phyloP scores from a whole-genome alignment of 306 rosid genomes.

The Cucumis hystrix region DNA sequence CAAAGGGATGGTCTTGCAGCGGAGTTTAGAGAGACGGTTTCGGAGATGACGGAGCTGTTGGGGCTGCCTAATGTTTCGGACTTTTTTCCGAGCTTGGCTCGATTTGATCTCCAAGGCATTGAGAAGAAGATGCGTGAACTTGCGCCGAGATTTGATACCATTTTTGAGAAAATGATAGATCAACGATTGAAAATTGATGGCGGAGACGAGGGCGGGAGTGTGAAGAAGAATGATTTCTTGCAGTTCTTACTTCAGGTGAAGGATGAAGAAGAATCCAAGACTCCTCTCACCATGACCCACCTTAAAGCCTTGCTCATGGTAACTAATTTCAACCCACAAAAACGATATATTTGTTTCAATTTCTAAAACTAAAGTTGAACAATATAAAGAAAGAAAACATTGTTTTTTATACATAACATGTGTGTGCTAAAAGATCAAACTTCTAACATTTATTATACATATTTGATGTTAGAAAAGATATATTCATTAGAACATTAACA shows the following conservation, averaged over 20 bases:
- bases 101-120: slow-evolving; percentile 72
- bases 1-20: slow-evolving; percentile 33
- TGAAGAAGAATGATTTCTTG: slow-evolving; percentile 28
- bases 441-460: too few relatives aligned
- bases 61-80: slow-evolving; percentile 62
- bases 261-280: slow-evolving; percentile 39
- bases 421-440: too few relatives aligned
- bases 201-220: background rate
- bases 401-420: too few relatives aligned
- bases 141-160: slow-evolving; percentile 26
- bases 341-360: too few relatives aligned
- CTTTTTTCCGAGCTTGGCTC: slow-evolving; percentile 49
- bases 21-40: slow-evolving; percentile 46
- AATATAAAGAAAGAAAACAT: too few relatives aligned
- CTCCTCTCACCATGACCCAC: slow-evolving; percentile 33
- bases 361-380: too few relatives aligned
- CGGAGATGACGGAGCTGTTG: slow-evolving; percentile 26
- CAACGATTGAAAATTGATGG: slow-evolving; percentile 11
- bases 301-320: slow-evolving; percentile 68
- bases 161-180: slow-evolving; percentile 43
- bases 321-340: background rate
- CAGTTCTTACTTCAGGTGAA: slow-evolving; percentile 42
- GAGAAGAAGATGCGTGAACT: slow-evolving; percentile 23
- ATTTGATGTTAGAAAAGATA: too few relatives aligned
- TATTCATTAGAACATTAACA: too few relatives aligned